These are phyloP conservation scores for Penicillium polonicum DNA, from an alignment of 2,329 filamentous ascomycete species.

Conservation along the genomic window DNA sequence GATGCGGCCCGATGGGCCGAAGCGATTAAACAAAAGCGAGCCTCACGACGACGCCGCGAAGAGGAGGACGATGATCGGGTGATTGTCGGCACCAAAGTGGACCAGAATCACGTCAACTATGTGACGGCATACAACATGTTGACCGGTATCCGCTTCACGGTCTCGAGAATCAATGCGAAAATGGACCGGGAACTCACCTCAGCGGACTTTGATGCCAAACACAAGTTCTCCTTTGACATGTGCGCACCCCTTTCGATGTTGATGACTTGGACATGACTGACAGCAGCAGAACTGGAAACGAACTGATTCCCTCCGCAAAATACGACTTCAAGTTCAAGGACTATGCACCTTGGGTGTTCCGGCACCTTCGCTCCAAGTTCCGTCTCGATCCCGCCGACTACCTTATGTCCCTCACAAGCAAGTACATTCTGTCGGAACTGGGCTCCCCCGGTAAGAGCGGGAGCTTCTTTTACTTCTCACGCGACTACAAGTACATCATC, in stretches of 20 bases:
- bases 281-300: constrained; percentile 75
- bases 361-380: constrained; percentile 83
- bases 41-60: constrained; percentile 76
- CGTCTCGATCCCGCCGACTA: constrained; percentile 95
- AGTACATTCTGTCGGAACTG: constrained; percentile 96
- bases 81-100: constrained; percentile 93
- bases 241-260: constrained; percentile 48
- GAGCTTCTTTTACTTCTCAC: constrained; percentile 99
- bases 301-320: constrained; percentile 94
- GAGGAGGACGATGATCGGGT: constrained; percentile 89
- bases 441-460: constrained; percentile 97
- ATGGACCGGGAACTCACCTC: constrained; percentile 86
- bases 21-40: constrained; percentile 85
- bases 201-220: constrained; percentile 87
- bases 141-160: constrained; percentile 94
- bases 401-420: constrained; percentile 94
- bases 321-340: constrained; percentile 99
- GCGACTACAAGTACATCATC: constrained; percentile 99
- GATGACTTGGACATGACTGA: constrained; percentile 34
- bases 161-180: constrained; percentile 95
- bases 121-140: constrained; percentile 99
- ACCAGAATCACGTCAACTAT: constrained; percentile 96
- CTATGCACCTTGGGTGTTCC: constrained; percentile 99
- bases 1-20: constrained; percentile 92
- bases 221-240: constrained; percentile 99